Conservation (phyloP, 371 early-diverging fungal genomes). For the Circinella umbellata region DNA sequence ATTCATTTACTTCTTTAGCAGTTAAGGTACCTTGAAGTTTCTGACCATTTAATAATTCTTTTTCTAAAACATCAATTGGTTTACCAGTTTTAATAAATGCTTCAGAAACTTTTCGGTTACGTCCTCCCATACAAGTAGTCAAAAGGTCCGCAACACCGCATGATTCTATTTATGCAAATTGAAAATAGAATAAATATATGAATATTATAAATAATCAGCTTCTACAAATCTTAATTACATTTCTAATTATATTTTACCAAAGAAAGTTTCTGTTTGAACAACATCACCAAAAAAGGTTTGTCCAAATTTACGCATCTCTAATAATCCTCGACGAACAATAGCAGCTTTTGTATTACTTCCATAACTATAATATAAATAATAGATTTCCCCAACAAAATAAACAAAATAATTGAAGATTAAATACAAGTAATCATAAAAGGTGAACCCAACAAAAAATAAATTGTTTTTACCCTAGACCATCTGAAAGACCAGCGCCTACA, state of each 20-base stretch:
- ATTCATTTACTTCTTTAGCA: constrained; percentile 86
- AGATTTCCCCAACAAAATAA: neutral
- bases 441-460: neutral
- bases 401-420: neutral
- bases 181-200: too few species aligned
- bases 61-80: constrained; percentile 88
- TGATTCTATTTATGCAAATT: constrained; percentile 62
- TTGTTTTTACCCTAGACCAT: constrained; percentile 70
- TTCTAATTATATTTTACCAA: constrained; percentile 31
- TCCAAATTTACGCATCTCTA: constrained; percentile 96
- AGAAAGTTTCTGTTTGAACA: constrained; percentile 88
- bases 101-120: constrained; percentile 94
- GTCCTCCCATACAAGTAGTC: constrained; percentile 95
- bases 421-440: neutral
- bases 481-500: constrained; percentile 96
- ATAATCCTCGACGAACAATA: constrained; percentile 94
- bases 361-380: constrained; percentile 20
- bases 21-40: constrained; percentile 98
- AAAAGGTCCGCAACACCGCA: constrained; percentile 94
- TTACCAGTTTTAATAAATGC: constrained; percentile 87
- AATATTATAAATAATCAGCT: too few species aligned
- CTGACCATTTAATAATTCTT: constrained; percentile 94
- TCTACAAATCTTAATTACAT: too few species aligned
- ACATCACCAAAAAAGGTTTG: constrained; percentile 76
- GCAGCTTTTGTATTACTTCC: constrained; percentile 98